A percentile compares a stretch with the other conserved stretches of the same genome.
phyloP scores from a whole-genome alignment of 495 filamentous ascomycete species.

The Podospora australis region DNA sequence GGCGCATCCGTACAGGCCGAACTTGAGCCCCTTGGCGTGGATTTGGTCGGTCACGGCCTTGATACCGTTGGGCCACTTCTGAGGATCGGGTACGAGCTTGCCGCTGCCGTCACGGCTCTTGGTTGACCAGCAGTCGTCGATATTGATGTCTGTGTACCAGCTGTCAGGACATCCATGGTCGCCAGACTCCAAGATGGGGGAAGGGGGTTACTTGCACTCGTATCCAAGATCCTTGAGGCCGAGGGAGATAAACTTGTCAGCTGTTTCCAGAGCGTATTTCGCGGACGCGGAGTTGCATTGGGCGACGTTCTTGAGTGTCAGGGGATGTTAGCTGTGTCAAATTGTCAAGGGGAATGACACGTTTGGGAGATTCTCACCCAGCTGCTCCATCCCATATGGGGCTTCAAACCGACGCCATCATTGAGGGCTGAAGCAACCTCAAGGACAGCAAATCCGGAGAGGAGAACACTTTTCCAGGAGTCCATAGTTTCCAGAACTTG shows the following conservation, averaged over 20 bases:
- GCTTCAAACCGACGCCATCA: conserved; percentile 14
- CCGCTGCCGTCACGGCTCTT: conserved; percentile 43
- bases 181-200: no score
- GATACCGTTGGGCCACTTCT: conserved; percentile 59
- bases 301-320: conserved; percentile 13
- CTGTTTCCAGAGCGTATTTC: conserved; percentile 15
- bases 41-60: conserved; percentile 50
- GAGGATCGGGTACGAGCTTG: conserved; percentile 48
- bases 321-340: background rate
- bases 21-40: conserved; percentile 54
- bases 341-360: no score
- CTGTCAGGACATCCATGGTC: no score
- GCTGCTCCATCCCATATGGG: conserved; percentile 21
- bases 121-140: conserved; percentile 60
- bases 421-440: background rate
- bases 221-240: conserved; percentile 57
- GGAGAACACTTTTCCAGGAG: background rate
- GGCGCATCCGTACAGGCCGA: conserved; percentile 61
- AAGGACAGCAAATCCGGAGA: background rate
- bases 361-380: no score
- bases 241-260: conserved; percentile 17
- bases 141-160: conserved; percentile 42
- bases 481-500: no score
- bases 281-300: conserved; percentile 20
- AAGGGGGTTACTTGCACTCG: conserved; percentile 30